Conservation (phyloP, 2,329 filamentous ascomycete species). For the Scytalidium sp. region DNA sequence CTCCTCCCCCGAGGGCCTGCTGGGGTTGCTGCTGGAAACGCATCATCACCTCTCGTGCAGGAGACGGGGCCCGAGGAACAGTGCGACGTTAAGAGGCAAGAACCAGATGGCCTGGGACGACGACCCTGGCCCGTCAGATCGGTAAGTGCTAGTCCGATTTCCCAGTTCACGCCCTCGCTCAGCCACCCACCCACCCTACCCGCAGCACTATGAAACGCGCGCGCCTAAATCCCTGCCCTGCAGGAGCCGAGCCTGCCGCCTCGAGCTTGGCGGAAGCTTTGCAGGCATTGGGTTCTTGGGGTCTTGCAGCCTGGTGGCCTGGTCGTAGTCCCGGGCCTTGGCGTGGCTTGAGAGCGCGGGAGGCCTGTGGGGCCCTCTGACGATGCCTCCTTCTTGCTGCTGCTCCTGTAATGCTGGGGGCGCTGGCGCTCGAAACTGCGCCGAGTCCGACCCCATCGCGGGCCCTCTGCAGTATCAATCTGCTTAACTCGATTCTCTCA, state of each 20-base stretch:
- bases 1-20: neutral
- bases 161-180: neutral
- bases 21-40: neutral
- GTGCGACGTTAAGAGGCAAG: neutral
- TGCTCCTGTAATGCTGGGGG: too few species aligned
- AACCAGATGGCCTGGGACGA: neutral
- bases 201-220: neutral
- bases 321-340: neutral
- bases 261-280: too few species aligned
- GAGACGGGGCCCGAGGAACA: neutral
- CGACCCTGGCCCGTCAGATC: neutral
- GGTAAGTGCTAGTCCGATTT: neutral
- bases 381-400: too few species aligned
- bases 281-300: too few species aligned
- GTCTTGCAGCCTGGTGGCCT: neutral
- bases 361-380: too few species aligned
- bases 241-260: neutral
- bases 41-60: too few species aligned
- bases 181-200: neutral
- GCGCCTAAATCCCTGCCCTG: neutral
- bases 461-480: too few species aligned
- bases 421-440: too few species aligned
- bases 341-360: too few species aligned
- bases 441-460: too few species aligned
- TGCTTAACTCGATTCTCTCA: too few species aligned